Conservation (phyloP, 768 basidiomycete genomes). For the Rhizopogon roseolus region DNA sequence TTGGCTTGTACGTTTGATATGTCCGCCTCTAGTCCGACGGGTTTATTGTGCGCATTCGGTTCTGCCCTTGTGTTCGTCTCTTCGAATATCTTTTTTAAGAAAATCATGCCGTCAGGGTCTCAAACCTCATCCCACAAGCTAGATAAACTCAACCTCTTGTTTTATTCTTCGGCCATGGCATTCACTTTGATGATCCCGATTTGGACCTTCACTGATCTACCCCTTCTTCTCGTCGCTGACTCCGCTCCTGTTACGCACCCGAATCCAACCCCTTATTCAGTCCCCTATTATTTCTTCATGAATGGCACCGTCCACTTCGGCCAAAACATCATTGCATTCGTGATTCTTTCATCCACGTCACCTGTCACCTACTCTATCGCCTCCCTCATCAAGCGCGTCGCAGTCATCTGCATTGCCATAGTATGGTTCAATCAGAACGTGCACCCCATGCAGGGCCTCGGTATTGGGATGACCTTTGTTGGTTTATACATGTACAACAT, state of each 20-base stretch:
- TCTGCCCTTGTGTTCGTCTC: slow-evolving; percentile 96
- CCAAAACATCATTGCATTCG: slow-evolving; percentile 96
- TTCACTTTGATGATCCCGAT: slow-evolving; percentile 96
- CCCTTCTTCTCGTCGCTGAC: slow-evolving; percentile 50
- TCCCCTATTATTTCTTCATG: slow-evolving; percentile 80
- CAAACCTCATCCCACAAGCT: slow-evolving; percentile 65
- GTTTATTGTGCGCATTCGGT: slow-evolving; percentile 93
- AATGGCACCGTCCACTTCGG: slow-evolving; percentile 96
- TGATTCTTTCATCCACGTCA: slow-evolving; percentile 92
- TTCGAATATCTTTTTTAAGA: slow-evolving; percentile 99
- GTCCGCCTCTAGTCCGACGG: slow-evolving; percentile 78
- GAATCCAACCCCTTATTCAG: slow-evolving; percentile 49
- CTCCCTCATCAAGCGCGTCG: slow-evolving; percentile 95
- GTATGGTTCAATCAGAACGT: slow-evolving; percentile 92
- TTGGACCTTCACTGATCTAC: slow-evolving; percentile 88
- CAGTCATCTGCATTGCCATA: slow-evolving; percentile 96
- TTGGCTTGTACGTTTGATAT: slow-evolving; percentile 93
- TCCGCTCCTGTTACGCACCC: slow-evolving; percentile 42
- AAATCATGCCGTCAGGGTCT: slow-evolving; percentile 76
- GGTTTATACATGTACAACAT: slow-evolving; percentile 96
- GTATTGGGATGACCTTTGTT: slow-evolving; percentile 85
- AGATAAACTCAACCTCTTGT: slow-evolving; percentile 93
- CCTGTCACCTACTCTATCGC: slow-evolving; percentile 99
- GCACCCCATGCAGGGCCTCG: slow-evolving; percentile 78
- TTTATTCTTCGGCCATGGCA: slow-evolving; percentile 92